Base-by-base conservation (phyloP, 768 basidiomycete species). In the Boletus sensibilis region DNA sequence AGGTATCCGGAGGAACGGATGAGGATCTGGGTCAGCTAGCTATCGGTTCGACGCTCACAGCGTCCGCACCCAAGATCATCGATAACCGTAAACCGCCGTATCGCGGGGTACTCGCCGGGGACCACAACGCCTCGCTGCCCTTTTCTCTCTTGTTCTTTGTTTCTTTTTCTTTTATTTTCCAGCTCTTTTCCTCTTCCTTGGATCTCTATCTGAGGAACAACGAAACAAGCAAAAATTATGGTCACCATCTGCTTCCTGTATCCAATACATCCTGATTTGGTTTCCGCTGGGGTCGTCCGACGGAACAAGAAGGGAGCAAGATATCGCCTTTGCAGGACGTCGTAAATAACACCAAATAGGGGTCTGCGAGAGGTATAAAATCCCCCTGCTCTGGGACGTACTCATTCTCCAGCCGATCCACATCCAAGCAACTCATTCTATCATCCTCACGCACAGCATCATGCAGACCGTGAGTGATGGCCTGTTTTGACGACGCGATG, bases 391-490 rank as follows among this genome's bases (percentile, higher is more conserved):
- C 5, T n/a, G 11, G 9, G 23, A 25, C 10, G 34, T 23, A 12
- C 34, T 31, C 20, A 20, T 52, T 3, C 37, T 29, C 52, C 31
- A 52, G 25, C 35, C 20, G 5, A 37, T 29, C 40, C 11, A 50
- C 25, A 35, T 23, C 14, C 31, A 13, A 63, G 16, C 25, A 55
- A 39, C 38, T 34, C 25, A 8, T 8, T 27, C 35, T 50, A 60
- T 51, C 41, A 57, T n/a, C 27, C 33, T 40, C 31, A 18, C 44
- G 0, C 16, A 50, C 2, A 56, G 0, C 50, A 60, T 14, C 42
- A 66, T 65, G 64, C 64, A 65, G 46, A 64, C 56, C 10, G 64
- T 67, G 49, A 54, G 65, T 47, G n/a, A 23, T n/a, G 21, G 0
- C 9, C 18, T 35, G 2, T 10, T 43, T n/a, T 10, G 35, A 34